phyloP scores from a whole-genome alignment of 176 grass and related monocot species.

The Paspalum vaginatum region DNA sequence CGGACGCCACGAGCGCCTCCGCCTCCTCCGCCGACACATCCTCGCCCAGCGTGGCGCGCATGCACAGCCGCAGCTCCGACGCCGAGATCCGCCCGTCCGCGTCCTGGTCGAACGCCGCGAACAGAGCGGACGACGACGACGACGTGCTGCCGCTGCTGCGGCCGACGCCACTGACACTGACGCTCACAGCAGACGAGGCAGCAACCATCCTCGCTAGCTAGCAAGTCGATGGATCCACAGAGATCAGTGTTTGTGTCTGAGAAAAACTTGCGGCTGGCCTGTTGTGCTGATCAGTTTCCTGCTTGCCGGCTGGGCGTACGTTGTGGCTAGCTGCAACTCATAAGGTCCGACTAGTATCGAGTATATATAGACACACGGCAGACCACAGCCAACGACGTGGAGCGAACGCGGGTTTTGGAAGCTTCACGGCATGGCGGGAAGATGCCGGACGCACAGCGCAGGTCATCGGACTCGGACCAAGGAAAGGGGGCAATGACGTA shows the following conservation, averaged over 20 bases:
- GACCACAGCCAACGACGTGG: background rate
- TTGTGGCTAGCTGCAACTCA: too few relatives aligned
- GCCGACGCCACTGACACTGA: background rate
- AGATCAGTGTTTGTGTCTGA: too few relatives aligned
- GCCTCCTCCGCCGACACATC: constrained; percentile 32
- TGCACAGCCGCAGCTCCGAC: constrained; percentile 41
- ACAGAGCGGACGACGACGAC: background rate
- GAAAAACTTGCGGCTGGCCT: too few relatives aligned
- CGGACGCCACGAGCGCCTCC: constrained; percentile 35
- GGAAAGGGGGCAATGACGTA: background rate
- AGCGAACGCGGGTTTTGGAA: constrained; percentile 32
- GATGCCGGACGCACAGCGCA: background rate
- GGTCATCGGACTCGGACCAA: background rate
- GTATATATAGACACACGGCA: background rate
- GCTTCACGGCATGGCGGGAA: constrained; percentile 35
- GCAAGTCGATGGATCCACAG: too few relatives aligned
- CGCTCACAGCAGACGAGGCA: background rate
- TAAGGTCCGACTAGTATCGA: too few relatives aligned
- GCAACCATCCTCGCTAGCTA: constrained; percentile 24
- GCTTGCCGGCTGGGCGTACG: too few relatives aligned
- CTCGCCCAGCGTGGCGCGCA: constrained; percentile 38
- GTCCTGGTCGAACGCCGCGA: constrained; percentile 39
- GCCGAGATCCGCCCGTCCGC: constrained; percentile 40
- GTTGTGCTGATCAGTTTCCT: too few relatives aligned
- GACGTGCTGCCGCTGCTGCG: background rate